Percentiles rank a stretch among this genome's conserved stretches.
phyloP scores from a whole-genome alignment of 2,329 filamentous ascomycete genomes.

The Tympanopsis confertula region DNA sequence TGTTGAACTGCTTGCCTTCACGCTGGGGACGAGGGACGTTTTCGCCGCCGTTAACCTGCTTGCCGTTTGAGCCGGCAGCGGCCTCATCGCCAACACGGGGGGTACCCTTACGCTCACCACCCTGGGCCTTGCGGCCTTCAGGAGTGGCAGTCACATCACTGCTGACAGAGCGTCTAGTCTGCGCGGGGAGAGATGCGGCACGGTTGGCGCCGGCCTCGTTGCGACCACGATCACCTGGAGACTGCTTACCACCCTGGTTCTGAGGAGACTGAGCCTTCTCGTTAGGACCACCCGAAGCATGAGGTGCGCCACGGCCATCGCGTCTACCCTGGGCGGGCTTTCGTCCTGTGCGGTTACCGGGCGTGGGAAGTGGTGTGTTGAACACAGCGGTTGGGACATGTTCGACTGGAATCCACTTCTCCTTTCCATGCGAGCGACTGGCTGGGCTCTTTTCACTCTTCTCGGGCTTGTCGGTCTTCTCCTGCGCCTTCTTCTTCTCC shows the following conservation, averaged over 20 bases:
- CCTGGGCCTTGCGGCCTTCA: background rate
- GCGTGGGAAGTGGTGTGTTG: slow-evolving; percentile 64
- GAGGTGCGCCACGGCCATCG: slow-evolving; percentile 23
- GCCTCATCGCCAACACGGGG: background rate
- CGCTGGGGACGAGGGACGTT: background rate
- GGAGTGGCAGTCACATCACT: background rate
- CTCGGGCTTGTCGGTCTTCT: slow-evolving; percentile 47
- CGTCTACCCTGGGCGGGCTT: slow-evolving; percentile 42
- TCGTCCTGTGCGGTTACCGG: slow-evolving; percentile 37
- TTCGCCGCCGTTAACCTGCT: background rate
- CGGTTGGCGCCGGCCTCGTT: slow-evolving; percentile 6
- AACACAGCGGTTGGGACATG: slow-evolving; percentile 80
- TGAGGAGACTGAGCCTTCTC: slow-evolving; percentile 11
- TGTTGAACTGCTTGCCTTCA: slow-evolving; percentile 9
- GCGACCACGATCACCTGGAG: slow-evolving; percentile 9
- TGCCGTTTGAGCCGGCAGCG: background rate
- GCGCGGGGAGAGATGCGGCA: slow-evolving; percentile 15
- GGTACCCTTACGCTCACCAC: background rate
- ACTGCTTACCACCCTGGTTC: slow-evolving; percentile 5
- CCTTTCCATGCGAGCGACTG: slow-evolving; percentile 49
- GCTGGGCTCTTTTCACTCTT: slow-evolving; percentile 49
- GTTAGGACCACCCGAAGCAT: slow-evolving; percentile 24
- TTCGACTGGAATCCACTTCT: slow-evolving; percentile 74
- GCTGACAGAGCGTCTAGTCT: slow-evolving; percentile 1
- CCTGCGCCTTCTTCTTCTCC: slow-evolving; percentile 59